These are phyloP conservation scores for Ceratobasidium papillatum DNA, from an alignment of 1,284 basidiomycete species.

Conservation along the genomic window DNA sequence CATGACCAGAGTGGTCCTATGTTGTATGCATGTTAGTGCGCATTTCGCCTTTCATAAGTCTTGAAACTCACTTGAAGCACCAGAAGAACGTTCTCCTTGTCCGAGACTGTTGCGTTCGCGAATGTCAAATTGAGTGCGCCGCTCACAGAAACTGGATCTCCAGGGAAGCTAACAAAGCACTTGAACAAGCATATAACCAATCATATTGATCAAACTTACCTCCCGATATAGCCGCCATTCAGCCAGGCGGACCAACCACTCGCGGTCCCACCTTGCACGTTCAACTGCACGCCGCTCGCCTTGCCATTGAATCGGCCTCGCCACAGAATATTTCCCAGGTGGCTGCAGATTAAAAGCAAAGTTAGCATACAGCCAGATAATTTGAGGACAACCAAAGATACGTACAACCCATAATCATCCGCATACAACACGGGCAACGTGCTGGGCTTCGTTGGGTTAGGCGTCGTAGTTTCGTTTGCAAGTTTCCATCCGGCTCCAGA, in stretches of 20 bases:
- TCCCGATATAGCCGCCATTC: conserved; percentile 40
- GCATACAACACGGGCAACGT: conserved; percentile 38
- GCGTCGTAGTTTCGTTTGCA: conserved; percentile 36
- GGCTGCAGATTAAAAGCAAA: not conserved
- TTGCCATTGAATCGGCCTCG: conserved; percentile 47
- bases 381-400: not conserved
- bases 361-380: not conserved
- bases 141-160: conserved; percentile 24
- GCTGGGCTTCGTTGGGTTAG: conserved; percentile 27
- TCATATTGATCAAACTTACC: not conserved
- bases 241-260: conserved; percentile 41
- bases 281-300: conserved; percentile 45
- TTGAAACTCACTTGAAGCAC: conserved; percentile 34
- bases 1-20: conserved; percentile 43
- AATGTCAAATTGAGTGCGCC: conserved; percentile 45
- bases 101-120: conserved; percentile 32
- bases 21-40: too few species aligned
- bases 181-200: not conserved
- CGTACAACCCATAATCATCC: conserved; percentile 41
- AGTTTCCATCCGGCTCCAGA: conserved; percentile 30
- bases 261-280: conserved; percentile 40
- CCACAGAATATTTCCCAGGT: conserved; percentile 47
- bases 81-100: conserved; percentile 46
- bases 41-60: conserved; percentile 1
- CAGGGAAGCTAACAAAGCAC: conserved; percentile 27